Evolutionary conservation across 768 basidiomycete genomes (phyloP), one percentile per base, ranked within the genome.

Genomic region (Pisolithus albus): DNA sequence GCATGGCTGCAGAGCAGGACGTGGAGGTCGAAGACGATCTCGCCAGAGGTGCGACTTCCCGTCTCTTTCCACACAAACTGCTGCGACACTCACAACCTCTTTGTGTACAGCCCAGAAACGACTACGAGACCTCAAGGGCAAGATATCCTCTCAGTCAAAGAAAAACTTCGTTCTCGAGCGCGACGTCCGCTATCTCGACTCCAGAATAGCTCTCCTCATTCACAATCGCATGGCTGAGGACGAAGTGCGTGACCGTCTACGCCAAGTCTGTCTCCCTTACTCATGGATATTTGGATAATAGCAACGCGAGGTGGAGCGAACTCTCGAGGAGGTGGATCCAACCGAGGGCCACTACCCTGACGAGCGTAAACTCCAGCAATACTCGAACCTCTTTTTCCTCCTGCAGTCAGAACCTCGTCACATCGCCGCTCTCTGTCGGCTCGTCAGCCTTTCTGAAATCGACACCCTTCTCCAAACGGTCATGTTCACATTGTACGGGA

Each of bases 151-250:
- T 0, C 96, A 98, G 72, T 94, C 92, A 50, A 99, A 99, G 80
- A 98, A 97, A 83, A 99, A 99, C 73, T 99, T 99, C 61, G 96
- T 99, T 38, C 81, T 99, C 10, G 96, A 99, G 68, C 86, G 96
- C 42, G 96, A 99, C 69, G 96, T 99, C 32, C 87, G 96, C 47
- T 99, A 98, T 68, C 83, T 99, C 40, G 96, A 99, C 74, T 91
- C 90, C 36, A 81, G 96, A 50, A 99, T 99, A 63, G 96, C 95
- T 9, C 76, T 99, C 38, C 80, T 99, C 60, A 99, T 99, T 62
- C 94, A 97, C 73, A 98, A 99, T 67, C 82, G 94, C 57, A 96
- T 98, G 91, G 94, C 90, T 45, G 79, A 89, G 52, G 94, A 96
- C 59, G 94, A 95, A 75, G 90, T 92, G 53, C 56, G 83, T 72